phyloP scores from a whole-genome alignment of 257 asterid species.

The Nicotiana paniculata region DNA sequence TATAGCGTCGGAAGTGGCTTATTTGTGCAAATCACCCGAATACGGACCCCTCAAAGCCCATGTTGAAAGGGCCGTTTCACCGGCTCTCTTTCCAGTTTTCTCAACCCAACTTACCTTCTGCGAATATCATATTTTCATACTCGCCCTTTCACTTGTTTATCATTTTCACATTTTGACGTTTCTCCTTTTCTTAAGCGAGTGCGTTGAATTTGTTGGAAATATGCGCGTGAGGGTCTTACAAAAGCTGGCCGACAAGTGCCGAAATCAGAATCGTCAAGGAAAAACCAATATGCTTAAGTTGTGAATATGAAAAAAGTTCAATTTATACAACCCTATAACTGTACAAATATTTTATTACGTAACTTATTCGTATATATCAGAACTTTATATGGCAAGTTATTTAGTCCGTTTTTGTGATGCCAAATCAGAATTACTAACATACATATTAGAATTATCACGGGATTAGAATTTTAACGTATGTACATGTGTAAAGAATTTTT shows the following conservation, averaged over 20 bases:
- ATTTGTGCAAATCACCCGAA: neutral
- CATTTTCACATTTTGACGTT: neutral
- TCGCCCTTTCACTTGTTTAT: neutral
- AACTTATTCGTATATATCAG: no score
- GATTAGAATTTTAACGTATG: no score
- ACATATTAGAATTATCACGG: no score
- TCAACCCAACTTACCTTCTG: neutral
- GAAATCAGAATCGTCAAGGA: slow-evolving; percentile 5
- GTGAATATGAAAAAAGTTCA: no score
- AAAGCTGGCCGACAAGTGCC: slow-evolving; percentile 29
- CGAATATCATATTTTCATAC: neutral
- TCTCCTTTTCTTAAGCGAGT: neutral
- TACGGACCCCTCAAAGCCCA: slow-evolving; percentile 18
- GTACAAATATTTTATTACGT: no score
- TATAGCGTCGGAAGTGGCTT: no score
- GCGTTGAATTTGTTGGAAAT: neutral
- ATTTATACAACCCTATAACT: no score
- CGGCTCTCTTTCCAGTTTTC: slow-evolving; percentile 10
- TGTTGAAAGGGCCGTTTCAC: slow-evolving; percentile 37
- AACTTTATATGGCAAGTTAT: no score
- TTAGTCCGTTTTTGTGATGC: no score
- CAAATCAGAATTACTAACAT: no score
- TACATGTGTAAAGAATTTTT: no score
- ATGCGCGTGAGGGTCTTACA: neutral
- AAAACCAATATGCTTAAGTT: neutral